Percentiles rank a stretch among this genome's conserved stretches.
phyloP scores from a whole-genome alignment of 2,329 filamentous ascomycete genomes.

The Pseudogymnoascus sp. region DNA sequence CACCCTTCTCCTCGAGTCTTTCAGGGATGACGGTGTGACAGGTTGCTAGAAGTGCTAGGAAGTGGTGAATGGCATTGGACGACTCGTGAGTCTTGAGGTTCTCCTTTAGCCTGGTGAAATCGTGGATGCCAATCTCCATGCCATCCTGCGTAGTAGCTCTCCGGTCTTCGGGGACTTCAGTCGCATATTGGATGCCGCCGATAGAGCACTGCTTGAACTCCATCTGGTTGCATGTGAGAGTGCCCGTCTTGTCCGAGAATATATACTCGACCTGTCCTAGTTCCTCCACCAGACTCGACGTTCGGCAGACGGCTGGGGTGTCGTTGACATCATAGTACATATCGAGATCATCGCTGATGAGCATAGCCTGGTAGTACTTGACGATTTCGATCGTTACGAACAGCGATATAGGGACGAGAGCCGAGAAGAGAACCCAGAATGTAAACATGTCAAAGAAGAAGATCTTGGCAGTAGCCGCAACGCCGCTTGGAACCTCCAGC shows the following conservation, averaged over 20 bases:
- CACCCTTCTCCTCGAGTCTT: constrained; percentile 64
- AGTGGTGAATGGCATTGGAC: constrained; percentile 66
- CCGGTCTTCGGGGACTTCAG: constrained; percentile 84
- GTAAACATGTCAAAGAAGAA: constrained; percentile 95
- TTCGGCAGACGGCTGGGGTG: constrained; percentile 90
- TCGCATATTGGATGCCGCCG: constrained; percentile 85
- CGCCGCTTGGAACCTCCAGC: constrained; percentile 51
- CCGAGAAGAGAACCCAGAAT: constrained; percentile 97
- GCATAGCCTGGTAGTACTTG: constrained; percentile 95
- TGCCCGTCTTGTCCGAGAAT: constrained; percentile 97
- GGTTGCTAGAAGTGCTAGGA: constrained; percentile 75
- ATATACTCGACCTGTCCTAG: constrained; percentile 97
- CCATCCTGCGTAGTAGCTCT: constrained; percentile 72
- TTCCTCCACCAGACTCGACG: constrained; percentile 93
- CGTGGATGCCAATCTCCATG: constrained; percentile 60
- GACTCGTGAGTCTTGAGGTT: constrained; percentile 51
- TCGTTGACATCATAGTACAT: constrained; percentile 97
- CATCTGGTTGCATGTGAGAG: constrained; percentile 97
- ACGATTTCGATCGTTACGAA: constrained; percentile 97
- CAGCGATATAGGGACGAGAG: constrained; percentile 90
- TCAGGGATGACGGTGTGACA: constrained; percentile 98
- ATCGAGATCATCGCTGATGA: constrained; percentile 95
- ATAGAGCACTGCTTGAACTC: constrained; percentile 96
- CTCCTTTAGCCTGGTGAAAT: constrained; percentile 54
- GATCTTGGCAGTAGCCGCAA: constrained; percentile 52